Evolutionary conservation across 306 rosid species (phyloP), one percentile per base, ranked within the genome.

Genomic region (Cicer chorassanicum): DNA sequence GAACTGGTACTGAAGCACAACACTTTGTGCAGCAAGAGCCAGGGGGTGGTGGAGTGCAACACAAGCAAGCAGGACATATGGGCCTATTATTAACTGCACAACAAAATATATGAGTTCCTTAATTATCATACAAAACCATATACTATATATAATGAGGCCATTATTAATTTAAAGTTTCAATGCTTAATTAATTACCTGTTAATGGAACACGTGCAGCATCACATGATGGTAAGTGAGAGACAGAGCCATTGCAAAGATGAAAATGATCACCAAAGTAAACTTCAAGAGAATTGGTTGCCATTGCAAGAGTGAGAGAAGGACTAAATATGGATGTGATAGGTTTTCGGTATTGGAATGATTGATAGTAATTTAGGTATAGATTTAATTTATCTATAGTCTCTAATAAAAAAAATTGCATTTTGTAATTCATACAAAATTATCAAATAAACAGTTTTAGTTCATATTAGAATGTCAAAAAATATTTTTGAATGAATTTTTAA

Each of bases 21-120:
- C 92, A 88, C 24, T 57, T 57, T 10, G 12, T 45, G 82, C 88
- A 88, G 51, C 91, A 87, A 13, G 60, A 63, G 19, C 84, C 86
- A 6, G 78, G 54, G 7, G 89, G 89, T 7, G 87, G 44, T 12
- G 87, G 83, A 1, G 57, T 59, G 53, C 77, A 72, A 34, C 77
- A 72, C 40, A 72, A 13, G 29, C 77, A 72, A 0, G 7, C 45
- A 19, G 42, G 24, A 72, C 77, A 72, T 69, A 69, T 50, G 4
- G 61, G 62, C 9, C 45, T 10, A 16, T 9, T 16, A 6, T 15
- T 34, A 29, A 50, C 74, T 69, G 74, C 62, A 70, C 21, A 50
- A 1, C 36, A 69, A 69, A 49, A 50, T 34, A 0, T 4, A 49
- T 12, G 49, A 8, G 14, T 40, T 15, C 21, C 5, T 68, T 29